Conservation (phyloP, 495 filamentous ascomycete genomes). For the Penicillium robsamsonii region DNA sequence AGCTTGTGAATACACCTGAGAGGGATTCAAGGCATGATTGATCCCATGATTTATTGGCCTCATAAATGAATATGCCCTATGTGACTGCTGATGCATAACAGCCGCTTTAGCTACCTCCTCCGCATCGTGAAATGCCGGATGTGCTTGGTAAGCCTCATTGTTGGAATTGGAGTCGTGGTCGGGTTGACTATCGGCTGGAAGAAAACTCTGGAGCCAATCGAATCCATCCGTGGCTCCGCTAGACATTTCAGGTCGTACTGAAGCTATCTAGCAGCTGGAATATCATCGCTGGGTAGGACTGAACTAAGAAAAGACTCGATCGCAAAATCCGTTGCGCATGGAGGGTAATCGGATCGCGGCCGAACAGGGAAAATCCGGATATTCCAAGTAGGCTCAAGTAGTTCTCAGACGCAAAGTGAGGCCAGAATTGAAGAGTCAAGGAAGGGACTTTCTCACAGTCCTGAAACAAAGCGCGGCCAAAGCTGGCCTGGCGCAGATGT, state of each 20-base stretch:
- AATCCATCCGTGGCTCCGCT: neutral
- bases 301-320: neutral
- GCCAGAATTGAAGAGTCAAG: neutral
- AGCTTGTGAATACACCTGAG: neutral
- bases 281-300: neutral
- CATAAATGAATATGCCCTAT: neutral
- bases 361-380: neutral
- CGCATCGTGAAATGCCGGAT: constrained; percentile 12
- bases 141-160: neutral
- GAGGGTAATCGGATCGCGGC: neutral
- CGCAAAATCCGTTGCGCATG: neutral
- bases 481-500: neutral
- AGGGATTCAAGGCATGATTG: neutral
- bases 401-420: too few relatives aligned
- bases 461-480: neutral
- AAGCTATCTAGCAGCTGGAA: neutral
- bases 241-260: neutral
- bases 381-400: neutral
- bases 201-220: constrained; percentile 11
- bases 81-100: neutral
- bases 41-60: neutral
- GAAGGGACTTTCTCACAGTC: neutral
- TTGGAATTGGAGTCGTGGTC: neutral
- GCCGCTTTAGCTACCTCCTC: constrained; percentile 5
- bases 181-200: neutral